Evolutionary conservation across 169 alveolate genomes (phyloP).

Genomic region (Plasmodium fragile): DNA sequence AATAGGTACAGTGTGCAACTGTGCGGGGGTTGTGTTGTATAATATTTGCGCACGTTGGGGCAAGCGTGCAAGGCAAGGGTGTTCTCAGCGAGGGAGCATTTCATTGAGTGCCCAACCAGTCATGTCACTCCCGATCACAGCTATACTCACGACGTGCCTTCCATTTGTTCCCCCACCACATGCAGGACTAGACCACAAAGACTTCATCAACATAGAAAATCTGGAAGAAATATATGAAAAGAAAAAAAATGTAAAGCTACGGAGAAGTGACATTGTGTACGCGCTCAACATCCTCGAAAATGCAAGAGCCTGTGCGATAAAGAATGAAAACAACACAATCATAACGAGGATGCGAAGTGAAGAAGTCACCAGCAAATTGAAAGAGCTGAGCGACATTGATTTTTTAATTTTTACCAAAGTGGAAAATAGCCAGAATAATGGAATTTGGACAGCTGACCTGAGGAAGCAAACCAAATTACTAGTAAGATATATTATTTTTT

Average conservation of each 20-base stretch:
- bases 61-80: background rate
- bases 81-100: background rate
- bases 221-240: conserved; percentile 73
- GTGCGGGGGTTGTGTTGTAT: background rate
- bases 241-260: conserved; percentile 48
- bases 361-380: conserved; percentile 86
- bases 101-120: background rate
- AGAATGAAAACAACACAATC: conserved; percentile 77
- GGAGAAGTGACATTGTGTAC: conserved; percentile 75
- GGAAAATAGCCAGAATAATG: conserved; percentile 92
- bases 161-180: background rate
- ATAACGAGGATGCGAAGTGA: conserved; percentile 85
- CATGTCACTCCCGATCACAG: background rate
- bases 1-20: conserved; percentile 33
- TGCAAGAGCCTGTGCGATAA: conserved; percentile 80
- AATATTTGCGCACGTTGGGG: background rate
- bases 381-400: conserved; percentile 89
- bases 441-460: conserved; percentile 94
- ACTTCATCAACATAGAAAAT: conserved; percentile 38
- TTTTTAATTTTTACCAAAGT: conserved; percentile 91
- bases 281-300: conserved; percentile 79
- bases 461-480: conserved; percentile 89
- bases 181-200: conserved; percentile 64
- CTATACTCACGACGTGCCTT: background rate
- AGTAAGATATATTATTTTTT: conserved; percentile 69